phyloP scores from a whole-genome alignment of 345 rosid species.

The Gossypium herbaceum region DNA sequence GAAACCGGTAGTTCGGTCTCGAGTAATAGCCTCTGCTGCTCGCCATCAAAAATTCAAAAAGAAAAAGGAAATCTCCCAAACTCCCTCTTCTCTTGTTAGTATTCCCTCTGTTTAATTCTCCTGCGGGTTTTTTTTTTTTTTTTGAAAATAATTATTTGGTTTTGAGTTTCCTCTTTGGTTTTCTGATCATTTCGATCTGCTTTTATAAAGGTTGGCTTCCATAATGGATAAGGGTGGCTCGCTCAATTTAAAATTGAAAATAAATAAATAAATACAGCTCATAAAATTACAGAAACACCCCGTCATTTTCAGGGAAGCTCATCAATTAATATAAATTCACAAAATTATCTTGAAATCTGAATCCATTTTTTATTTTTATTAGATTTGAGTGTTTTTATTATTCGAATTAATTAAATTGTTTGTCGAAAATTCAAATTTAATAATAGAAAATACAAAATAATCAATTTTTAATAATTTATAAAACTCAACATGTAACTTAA shows the following conservation, averaged over 20 bases:
- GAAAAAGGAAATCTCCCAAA: not conserved
- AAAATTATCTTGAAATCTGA: too few relatives aligned
- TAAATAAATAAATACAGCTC: not conserved
- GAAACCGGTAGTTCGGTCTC: constrained; percentile 58
- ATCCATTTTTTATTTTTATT: too few relatives aligned
- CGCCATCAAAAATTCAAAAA: constrained; percentile 44
- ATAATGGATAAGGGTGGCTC: constrained; percentile 55
- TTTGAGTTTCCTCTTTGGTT: not conserved
- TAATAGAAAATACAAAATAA: not conserved
- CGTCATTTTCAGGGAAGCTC: not conserved
- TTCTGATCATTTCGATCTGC: constrained; percentile 21
- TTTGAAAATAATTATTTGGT: not conserved
- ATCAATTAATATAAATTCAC: too few relatives aligned
- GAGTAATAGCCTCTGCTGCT: constrained; percentile 62
- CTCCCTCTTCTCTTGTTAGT: not conserved
- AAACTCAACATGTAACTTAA: too few relatives aligned
- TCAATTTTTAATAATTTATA: too few relatives aligned
- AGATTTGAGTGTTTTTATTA: too few relatives aligned
- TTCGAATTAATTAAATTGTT: too few relatives aligned
- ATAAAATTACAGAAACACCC: constrained; percentile 26
- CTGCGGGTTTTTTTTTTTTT: not conserved
- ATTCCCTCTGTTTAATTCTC: not conserved
- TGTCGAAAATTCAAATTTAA: too few relatives aligned
- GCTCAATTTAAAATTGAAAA: constrained; percentile 8
- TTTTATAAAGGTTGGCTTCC: constrained; percentile 48